Percentiles rank a stretch among this genome's conserved stretches.
These are phyloP conservation scores for Ajuga reptans DNA, from an alignment of 305 asterid species.

Conservation along the genomic window DNA sequence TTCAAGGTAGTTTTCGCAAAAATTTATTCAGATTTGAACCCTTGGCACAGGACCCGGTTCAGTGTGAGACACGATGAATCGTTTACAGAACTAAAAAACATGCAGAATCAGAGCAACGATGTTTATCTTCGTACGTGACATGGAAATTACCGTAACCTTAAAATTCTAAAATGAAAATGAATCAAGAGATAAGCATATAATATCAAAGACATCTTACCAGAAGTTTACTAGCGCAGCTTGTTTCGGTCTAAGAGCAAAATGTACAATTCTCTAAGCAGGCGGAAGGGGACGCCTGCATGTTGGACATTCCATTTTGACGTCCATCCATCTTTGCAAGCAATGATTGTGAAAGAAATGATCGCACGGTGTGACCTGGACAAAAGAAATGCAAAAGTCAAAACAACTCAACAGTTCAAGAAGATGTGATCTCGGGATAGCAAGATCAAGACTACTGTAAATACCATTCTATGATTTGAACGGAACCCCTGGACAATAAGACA, in stretches of 20 bases:
- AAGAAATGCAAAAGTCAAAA: constrained; percentile 2
- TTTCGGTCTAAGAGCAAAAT: constrained; percentile 17
- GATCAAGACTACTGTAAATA: constrained; percentile 12
- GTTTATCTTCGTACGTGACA: neutral
- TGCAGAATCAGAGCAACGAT: too few species aligned
- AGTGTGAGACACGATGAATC: too few species aligned
- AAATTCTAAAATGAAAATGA: neutral
- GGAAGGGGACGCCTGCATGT: constrained; percentile 96
- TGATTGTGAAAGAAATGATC: constrained; percentile 94
- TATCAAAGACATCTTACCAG: constrained; percentile 35
- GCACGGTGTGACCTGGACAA: constrained; percentile 79
- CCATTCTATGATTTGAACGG: constrained; percentile 37
- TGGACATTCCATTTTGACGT: constrained; percentile 98
- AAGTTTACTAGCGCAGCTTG: constrained; percentile 28
- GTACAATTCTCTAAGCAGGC: constrained; percentile 55
- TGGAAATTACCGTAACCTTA: neutral
- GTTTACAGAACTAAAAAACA: too few species aligned
- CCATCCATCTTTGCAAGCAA: constrained; percentile 98
- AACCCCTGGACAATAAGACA: constrained; percentile 34
- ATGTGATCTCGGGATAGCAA: neutral
- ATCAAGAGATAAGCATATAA: neutral
- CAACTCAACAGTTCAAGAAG: neutral
- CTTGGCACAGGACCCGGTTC: too few species aligned
- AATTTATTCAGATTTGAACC: too few species aligned
- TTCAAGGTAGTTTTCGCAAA: too few species aligned